Percentiles rank a stretch among this genome's conserved stretches.
Conservation (phyloP, 768 basidiomycete genomes). For the Boletus edulis region DNA sequence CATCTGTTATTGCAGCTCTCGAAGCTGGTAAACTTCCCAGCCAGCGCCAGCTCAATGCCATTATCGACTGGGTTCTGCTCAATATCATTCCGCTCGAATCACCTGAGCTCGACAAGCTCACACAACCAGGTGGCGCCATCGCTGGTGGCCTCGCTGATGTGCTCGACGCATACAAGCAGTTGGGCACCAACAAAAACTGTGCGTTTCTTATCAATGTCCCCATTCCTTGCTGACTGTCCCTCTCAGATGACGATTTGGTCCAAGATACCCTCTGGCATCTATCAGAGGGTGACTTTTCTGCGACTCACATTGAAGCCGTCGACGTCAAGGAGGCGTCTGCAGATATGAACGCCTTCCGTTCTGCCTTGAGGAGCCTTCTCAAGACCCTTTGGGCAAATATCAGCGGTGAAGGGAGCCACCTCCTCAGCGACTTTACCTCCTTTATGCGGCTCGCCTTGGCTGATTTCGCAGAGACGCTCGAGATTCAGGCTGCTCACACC, state of each 20-base stretch:
- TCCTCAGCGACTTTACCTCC: constrained; percentile 63
- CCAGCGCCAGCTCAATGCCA: constrained; percentile 51
- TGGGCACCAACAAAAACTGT: constrained; percentile 61
- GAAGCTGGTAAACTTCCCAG: constrained; percentile 70
- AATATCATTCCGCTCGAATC: constrained; percentile 47
- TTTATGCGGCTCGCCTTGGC: constrained; percentile 63
- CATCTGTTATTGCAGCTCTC: constrained; percentile 63
- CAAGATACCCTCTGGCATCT: constrained; percentile 70
- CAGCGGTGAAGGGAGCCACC: constrained; percentile 49
- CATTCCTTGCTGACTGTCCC: background rate
- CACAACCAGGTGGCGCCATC: constrained; percentile 52
- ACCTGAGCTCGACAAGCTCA: constrained; percentile 41
- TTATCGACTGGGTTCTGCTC: constrained; percentile 55
- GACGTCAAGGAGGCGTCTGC: constrained; percentile 45
- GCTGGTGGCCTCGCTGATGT: constrained; percentile 49
- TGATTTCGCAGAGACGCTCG: constrained; percentile 60
- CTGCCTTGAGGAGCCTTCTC: constrained; percentile 49
- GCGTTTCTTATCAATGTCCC: background rate
- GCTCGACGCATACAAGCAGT: constrained; percentile 55
- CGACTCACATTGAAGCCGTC: constrained; percentile 34
- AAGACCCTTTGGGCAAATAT: constrained; percentile 52
- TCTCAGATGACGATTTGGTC: constrained; percentile 57
- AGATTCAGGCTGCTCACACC: constrained; percentile 47
- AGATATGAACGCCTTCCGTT: constrained; percentile 51
- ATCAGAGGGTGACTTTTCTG: constrained; percentile 48